Evolutionary conservation across 2,329 filamentous ascomycete genomes (phyloP).

Genomic region (Paraphoma sp.): DNA sequence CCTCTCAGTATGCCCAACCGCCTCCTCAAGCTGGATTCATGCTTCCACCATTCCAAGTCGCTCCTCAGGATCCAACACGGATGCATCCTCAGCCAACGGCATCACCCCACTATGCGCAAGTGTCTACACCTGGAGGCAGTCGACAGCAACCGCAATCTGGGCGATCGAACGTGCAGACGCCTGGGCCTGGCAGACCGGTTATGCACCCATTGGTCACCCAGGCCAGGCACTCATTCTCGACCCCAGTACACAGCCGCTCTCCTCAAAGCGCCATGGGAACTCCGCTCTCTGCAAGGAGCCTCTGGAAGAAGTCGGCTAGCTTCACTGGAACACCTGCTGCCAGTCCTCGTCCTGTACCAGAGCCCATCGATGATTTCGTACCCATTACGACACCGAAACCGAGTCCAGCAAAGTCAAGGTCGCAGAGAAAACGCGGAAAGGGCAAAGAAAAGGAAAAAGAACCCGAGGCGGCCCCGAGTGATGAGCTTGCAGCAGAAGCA

Average conservation of each 20-base stretch:
- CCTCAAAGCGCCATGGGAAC: conserved; percentile 34
- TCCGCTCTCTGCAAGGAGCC: conserved; percentile 37
- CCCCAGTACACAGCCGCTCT: conserved; percentile 31
- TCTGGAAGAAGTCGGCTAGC: conserved; percentile 41
- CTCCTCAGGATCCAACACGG: conserved; percentile 52
- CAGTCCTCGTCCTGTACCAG: conserved; percentile 3
- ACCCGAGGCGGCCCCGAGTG: conserved; percentile 15
- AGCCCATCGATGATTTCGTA: background rate
- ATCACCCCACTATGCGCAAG: conserved; percentile 32
- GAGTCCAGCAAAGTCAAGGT: conserved; percentile 28
- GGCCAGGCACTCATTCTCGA: conserved; percentile 33
- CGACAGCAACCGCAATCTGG: conserved; percentile 16
- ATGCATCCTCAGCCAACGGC: conserved; percentile 42
- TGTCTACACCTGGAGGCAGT: conserved; percentile 36
- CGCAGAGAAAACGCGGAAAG: conserved; percentile 33
- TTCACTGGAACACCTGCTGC: conserved; percentile 20
- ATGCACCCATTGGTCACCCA: conserved; percentile 33
- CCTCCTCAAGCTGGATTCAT: conserved; percentile 54
- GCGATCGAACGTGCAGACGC: conserved; percentile 18
- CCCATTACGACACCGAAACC: conserved; percentile 17
- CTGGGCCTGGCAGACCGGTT: conserved; percentile 20
- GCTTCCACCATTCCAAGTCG: conserved; percentile 56
- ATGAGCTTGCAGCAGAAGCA: conserved; percentile 20
- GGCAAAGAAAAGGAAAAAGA: conserved; percentile 36
- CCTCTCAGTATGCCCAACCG: conserved; percentile 42